A percentile compares a stretch with the other conserved stretches of the same genome.
These are phyloP conservation scores for Pichia kudriavzevii DNA, from an alignment of 1,139 yeast genomes.

Conservation along the genomic window DNA sequence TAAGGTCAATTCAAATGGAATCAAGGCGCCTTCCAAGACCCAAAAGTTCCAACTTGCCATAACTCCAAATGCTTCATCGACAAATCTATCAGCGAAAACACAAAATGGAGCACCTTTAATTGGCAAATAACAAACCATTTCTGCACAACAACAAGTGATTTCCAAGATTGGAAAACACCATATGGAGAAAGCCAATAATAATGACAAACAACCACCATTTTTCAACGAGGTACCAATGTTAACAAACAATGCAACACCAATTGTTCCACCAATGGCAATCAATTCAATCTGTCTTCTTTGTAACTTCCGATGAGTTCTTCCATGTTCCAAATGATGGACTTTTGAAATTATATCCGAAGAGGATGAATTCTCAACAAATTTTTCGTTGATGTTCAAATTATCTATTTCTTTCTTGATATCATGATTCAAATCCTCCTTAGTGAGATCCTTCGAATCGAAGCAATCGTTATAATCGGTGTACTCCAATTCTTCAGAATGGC, in stretches of 20 bases:
- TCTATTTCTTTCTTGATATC: conserved; percentile 1
- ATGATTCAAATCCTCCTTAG: conserved; percentile 4
- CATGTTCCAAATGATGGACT: conserved; percentile 14
- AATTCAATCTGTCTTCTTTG: conserved; percentile 49
- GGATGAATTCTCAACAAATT: background rate
- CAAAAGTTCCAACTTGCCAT: conserved; percentile 47
- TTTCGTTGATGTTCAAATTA: background rate
- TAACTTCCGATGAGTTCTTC: conserved; percentile 18
- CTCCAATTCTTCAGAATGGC: background rate
- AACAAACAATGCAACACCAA: conserved; percentile 74
- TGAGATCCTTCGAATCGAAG: conserved; percentile 9
- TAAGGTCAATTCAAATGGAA: conserved; percentile 51
- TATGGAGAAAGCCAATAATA: conserved; percentile 54
- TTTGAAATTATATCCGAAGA: conserved; percentile 1
- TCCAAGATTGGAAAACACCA: conserved; percentile 40
- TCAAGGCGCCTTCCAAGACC: conserved; percentile 44
- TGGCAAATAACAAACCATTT: conserved; percentile 48
- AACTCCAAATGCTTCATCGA: conserved; percentile 48
- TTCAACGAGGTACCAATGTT: conserved; percentile 65
- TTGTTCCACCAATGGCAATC: conserved; percentile 78
- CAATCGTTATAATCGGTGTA: conserved; percentile 12
- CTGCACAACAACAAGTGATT: conserved; percentile 44
- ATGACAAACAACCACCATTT: conserved; percentile 71
- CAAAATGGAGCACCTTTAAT: conserved; percentile 43
- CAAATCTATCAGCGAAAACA: conserved; percentile 47